Percentiles rank a stretch among this genome's conserved stretches.
phyloP scores from a whole-genome alignment of 2,329 filamentous ascomycete species.

The Botryotinia globosa region DNA sequence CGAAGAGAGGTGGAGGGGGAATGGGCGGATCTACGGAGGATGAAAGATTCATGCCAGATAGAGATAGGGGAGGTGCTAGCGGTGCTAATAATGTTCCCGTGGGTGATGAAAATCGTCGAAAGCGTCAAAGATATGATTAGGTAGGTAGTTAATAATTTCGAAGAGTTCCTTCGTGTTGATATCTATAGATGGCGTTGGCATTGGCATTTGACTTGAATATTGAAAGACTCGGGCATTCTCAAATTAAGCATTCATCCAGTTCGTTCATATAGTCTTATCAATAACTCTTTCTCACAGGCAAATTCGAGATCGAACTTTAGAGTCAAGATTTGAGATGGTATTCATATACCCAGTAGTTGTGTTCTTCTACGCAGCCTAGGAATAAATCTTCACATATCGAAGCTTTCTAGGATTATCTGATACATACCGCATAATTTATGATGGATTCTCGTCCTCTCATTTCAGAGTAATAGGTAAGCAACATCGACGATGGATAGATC shows the following conservation, averaged over 20 bases:
- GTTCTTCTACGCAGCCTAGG: too few species aligned
- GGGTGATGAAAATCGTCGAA: slow-evolving; percentile 46
- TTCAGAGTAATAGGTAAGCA: too few species aligned
- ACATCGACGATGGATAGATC: too few species aligned
- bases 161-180: neutral
- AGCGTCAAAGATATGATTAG: slow-evolving; percentile 13
- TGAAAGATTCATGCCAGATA: slow-evolving; percentile 67
- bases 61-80: slow-evolving; percentile 50
- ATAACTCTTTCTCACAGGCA: neutral
- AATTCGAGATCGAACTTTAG: neutral
- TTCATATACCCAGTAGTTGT: too few species aligned
- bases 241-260: neutral
- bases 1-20: slow-evolving; percentile 38
- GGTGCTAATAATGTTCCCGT: slow-evolving; percentile 71
- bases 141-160: neutral
- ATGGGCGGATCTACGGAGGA: slow-evolving; percentile 50
- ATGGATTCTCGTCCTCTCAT: too few species aligned
- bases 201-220: neutral
- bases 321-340: too few species aligned
- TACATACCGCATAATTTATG: too few species aligned
- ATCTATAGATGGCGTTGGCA: neutral
- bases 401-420: too few species aligned
- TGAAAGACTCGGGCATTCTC: neutral
- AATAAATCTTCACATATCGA: too few species aligned
- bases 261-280: neutral